Percentiles rank a stretch among this genome's conserved stretches.
These are phyloP conservation scores for Penicillium thymicola DNA, from an alignment of 2,329 filamentous ascomycete genomes.

Conservation along the genomic window DNA sequence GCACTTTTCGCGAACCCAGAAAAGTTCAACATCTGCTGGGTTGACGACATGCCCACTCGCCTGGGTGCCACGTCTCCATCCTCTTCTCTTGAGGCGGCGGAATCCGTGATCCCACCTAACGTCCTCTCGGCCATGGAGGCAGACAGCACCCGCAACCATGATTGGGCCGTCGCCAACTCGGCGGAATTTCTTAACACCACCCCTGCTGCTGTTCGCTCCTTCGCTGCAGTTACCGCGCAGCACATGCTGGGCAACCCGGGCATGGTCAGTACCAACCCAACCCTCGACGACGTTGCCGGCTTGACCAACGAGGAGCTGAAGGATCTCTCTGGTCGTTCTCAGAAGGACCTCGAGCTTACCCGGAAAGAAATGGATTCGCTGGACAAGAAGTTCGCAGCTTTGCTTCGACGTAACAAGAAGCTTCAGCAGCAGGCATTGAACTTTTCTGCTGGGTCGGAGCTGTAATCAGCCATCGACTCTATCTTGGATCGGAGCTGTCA, in stretches of 20 bases:
- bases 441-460: slow-evolving; percentile 17
- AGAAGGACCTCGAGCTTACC: slow-evolving; percentile 68
- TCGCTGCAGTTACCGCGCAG: slow-evolving; percentile 37
- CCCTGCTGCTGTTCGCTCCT: slow-evolving; percentile 34
- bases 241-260: slow-evolving; percentile 37
- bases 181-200: slow-evolving; percentile 37
- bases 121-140: slow-evolving; percentile 40
- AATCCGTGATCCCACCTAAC: slow-evolving; percentile 33
- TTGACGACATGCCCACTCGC: slow-evolving; percentile 34
- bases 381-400: slow-evolving; percentile 43
- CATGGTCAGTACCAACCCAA: slow-evolving; percentile 31
- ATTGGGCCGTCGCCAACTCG: slow-evolving; percentile 38
- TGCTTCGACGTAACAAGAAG: slow-evolving; percentile 45
- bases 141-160: slow-evolving; percentile 37
- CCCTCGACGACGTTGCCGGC: slow-evolving; percentile 41
- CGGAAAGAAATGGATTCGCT: slow-evolving; percentile 61
- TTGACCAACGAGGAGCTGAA: slow-evolving; percentile 43
- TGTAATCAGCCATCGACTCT: background rate
- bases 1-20: slow-evolving; percentile 45
- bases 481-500: background rate
- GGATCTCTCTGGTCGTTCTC: slow-evolving; percentile 39
- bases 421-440: slow-evolving; percentile 41
- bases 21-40: slow-evolving; percentile 46
- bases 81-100: slow-evolving; percentile 21
- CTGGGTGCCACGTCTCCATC: slow-evolving; percentile 27